Evolutionary conservation across 2,329 filamentous ascomycete species (phyloP), one percentile per base, ranked within the genome.

Genomic region (Talaromyces sp.): DNA sequence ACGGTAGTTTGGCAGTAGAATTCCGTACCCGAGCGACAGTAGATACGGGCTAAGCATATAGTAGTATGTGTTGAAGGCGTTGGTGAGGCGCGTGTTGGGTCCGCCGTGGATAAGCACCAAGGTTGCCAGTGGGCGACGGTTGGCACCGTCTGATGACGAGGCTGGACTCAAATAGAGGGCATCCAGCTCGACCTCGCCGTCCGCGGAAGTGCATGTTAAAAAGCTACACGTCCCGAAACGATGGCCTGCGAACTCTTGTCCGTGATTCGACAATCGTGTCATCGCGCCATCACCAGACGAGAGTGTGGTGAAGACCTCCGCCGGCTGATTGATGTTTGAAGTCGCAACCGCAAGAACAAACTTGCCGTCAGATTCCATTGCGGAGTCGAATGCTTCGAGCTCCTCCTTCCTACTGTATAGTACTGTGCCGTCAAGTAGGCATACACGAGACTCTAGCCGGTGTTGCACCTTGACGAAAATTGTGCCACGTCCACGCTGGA

Each of bases 1-100:
- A 41, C 68, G 67, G 59, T 69, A 70, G 61, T 70, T 70, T 19
- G 67, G 68, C 33, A 63, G 62, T n/a, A 70, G 49, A 13, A 70
- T 64, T 19, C 61, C 68, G 49, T 65, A 70, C 35, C 68, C 68
- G 15, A 59, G 64, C 10, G 62, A 69, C 25, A 67, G 37, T 25
- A 70, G 47, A 37, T 61, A 67, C 33, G 67, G 68, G 13, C 63
- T 52, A 11, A 66, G 39, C 47, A 68, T 66, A 43, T 66, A 66
- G 58, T 67, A 66, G 62, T 62, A 68, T 6, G 61, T 43, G 52
- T 67, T 61, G 49, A 70, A 70, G 61, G 59, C 64, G 35, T 61
- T 66, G 10, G 62, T 64, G 52, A 68, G 33, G 15, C 64, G 66
- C 33, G 52, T 63, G 59, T 67, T 60, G 25, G 68, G 68, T 19